Evolutionary conservation across 2,329 filamentous ascomycete species (phyloP), one percentile per base, ranked within the genome.

Genomic region (Trichoderma sp.): DNA sequence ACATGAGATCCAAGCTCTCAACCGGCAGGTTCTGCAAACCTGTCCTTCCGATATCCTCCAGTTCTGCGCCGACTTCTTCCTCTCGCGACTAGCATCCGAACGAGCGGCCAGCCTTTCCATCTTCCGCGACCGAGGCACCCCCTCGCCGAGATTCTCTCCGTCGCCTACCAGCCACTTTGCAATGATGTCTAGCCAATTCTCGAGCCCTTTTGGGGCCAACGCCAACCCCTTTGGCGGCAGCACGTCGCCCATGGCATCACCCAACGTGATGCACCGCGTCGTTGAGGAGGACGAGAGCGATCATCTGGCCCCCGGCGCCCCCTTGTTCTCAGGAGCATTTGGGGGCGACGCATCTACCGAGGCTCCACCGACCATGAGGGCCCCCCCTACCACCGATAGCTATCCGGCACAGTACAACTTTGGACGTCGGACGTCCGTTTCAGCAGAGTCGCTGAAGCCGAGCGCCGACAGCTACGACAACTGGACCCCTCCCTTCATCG

Each of bases 351-450:
- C 85, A 74, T 80, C 81, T 39, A 75, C 81, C 32, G 86, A 88
- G 57, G 76, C 79, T 23, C 84, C 85, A 23, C 82, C 85, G 15
- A 83, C 84, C 72, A 78, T 85, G 76, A 79, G 86, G 80, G 81
- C 81, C 76, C 80, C 85, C 26, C 86, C 87, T 71, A 88, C 88
- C 73, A 83, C 87, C 50, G 90, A 93, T 75, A 90, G 89, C 76
- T 93, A 97, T 79, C 96, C 96, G 70, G 92, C 89, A 76, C 95
- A 98, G 81, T 98, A 98, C 84, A 97, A 97, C 81, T 91, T 97
- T 82, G 93, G 90, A 77, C 92, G 96, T 74, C 93, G 96, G 77
- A 98, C 95, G 50, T 98, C 96, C 4, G 96, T 99, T 68, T 98
- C 96, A 53, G 96, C 96, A 65, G 96, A 99, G 83, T 98, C 95